Base-by-base conservation (phyloP, 495 filamentous ascomycete species). In the Hyaloscypha variabilis region DNA sequence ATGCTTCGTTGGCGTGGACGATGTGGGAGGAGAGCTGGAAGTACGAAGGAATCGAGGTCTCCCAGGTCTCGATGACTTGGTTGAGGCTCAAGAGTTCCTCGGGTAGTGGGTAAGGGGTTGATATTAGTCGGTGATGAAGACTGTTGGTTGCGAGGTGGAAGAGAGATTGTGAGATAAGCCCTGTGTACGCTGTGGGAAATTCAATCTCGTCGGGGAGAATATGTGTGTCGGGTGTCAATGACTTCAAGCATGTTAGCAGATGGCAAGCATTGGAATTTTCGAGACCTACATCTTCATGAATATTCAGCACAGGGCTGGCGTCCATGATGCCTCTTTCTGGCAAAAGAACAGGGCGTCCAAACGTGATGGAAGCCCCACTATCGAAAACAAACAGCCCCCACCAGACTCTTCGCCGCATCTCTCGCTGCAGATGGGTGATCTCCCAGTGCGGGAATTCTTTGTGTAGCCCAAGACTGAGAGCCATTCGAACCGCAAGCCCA, bases 361-460 rank as follows among this genome's bases (percentile, higher is more conserved):
- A 76, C 1, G 74, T 75, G 24, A 74, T 75, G 8, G 66, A 66
- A 6, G 71, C 70, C 19, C 74, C 74, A 13, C 63, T 60, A 42
- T 75, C 73, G 51, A 75, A 75, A 23, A 73, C 55, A 36, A 51
- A 72, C 36, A 75, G 54, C 1, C 63, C 51, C 73, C 73, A 75
- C 73, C 73, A 75, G 13, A 67, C 70, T 36, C 73, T 54, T 25
- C 73, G 58, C 14, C 73, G 53, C 2, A 73, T 75, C 58, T 75
- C 73, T 39, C 64, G 59, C 65, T 81, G 75, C 1, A 84, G 73
- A n/a, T 80, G 76, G 63, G 77, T 82, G 64, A 82, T 82, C 58
- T 82, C 78, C 83, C 83, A 84, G 8, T 77, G 76, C 24, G 75
- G 81, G 59, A 85, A 84, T 67, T 84, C 83, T 62, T 85, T 85